A percentile compares a stretch with the other conserved stretches of the same genome.
Conservation (phyloP, 2,329 filamentous ascomycete species). For the Apiospora aurea region DNA sequence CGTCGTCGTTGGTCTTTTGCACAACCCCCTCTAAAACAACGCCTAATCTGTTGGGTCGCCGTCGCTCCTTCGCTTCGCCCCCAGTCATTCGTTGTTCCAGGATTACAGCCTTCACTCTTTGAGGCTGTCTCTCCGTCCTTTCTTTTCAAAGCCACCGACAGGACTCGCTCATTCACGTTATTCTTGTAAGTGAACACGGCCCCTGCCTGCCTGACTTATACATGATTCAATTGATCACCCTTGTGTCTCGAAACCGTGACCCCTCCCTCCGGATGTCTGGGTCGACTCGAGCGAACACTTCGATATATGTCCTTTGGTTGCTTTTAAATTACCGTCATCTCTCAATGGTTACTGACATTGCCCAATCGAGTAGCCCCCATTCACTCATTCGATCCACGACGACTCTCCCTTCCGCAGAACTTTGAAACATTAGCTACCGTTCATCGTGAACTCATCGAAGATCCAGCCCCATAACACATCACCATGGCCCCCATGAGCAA, state of each 20-base stretch:
- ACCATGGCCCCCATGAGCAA: conserved; percentile 49
- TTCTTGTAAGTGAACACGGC: neutral
- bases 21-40: conserved; percentile 37
- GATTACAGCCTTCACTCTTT: conserved; percentile 54
- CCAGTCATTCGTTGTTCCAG: conserved; percentile 49
- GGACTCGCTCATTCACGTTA: conserved; percentile 9
- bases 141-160: conserved; percentile 44
- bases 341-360: conserved; percentile 10
- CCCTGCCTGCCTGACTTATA: neutral
- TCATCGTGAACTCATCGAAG: conserved; percentile 17
- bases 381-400: conserved; percentile 30
- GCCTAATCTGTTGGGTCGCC: conserved; percentile 38
- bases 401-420: conserved; percentile 36
- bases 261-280: neutral
- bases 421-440: conserved; percentile 27
- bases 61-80: conserved; percentile 37
- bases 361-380: conserved; percentile 24
- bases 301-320: neutral
- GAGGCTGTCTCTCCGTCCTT: conserved; percentile 53
- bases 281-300: neutral
- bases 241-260: conserved; percentile 13
- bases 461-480: conserved; percentile 1
- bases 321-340: neutral
- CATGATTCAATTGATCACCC: neutral
- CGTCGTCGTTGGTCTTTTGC: conserved; percentile 37